These are phyloP conservation scores for Stagonosporopsis tanaceti DNA, from an alignment of 2,329 filamentous ascomycete genomes.

Conservation along the genomic window DNA sequence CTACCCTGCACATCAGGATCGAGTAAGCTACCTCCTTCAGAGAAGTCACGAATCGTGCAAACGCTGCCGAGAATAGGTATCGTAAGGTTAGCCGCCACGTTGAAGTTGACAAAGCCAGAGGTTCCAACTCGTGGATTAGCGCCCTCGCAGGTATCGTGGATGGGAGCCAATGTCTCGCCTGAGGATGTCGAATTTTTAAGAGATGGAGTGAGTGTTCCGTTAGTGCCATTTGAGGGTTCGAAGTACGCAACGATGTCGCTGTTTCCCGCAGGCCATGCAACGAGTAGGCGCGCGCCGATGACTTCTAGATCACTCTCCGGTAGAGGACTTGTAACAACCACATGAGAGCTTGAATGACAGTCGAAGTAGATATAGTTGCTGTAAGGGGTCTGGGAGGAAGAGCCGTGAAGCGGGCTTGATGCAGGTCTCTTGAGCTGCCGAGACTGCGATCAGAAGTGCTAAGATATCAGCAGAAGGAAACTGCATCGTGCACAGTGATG, in stretches of 20 bases:
- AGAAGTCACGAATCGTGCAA: slow-evolving; percentile 69
- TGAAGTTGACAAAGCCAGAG: slow-evolving; percentile 63
- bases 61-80: slow-evolving; percentile 69
- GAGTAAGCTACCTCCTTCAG: slow-evolving; percentile 62
- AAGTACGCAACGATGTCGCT: slow-evolving; percentile 68
- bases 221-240: slow-evolving; percentile 60
- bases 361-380: slow-evolving; percentile 73
- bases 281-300: slow-evolving; percentile 65
- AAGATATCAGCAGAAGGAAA: neutral
- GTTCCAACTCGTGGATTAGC: slow-evolving; percentile 61
- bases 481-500: neutral
- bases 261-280: slow-evolving; percentile 71
- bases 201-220: slow-evolving; percentile 62
- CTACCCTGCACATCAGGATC: slow-evolving; percentile 63
- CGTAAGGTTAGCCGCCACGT: slow-evolving; percentile 63
- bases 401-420: slow-evolving; percentile 38
- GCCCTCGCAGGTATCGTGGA: slow-evolving; percentile 49
- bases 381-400: slow-evolving; percentile 65
- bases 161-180: slow-evolving; percentile 56
- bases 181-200: slow-evolving; percentile 59
- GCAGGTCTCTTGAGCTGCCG: slow-evolving; percentile 17
- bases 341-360: slow-evolving; percentile 66
- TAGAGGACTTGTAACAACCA: slow-evolving; percentile 67
- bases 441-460: slow-evolving; percentile 9
- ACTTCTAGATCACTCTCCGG: slow-evolving; percentile 62